Base-by-base conservation (phyloP, 371 early-diverging fungal species). In the Apophysomyces elegans region DNA sequence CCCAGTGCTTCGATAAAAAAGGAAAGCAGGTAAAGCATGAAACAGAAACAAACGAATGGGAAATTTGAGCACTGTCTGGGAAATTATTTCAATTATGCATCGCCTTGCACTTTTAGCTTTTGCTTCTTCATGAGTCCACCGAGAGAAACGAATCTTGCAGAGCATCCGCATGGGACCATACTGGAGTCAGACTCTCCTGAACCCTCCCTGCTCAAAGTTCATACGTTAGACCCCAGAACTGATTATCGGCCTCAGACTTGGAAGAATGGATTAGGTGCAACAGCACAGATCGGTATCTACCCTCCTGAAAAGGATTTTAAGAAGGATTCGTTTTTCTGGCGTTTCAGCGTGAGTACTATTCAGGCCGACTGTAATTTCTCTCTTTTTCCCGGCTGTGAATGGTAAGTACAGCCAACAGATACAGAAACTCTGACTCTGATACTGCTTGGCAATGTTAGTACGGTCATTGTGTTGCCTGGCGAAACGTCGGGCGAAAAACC, bases 211-310 rank as follows among this genome's bases (percentile, higher is more conserved):
- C 56, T 73, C 1, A 65, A 68, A 54, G 63, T 66, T 3, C 16
- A 47, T 38, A 38, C 47, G 5, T 62, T 77, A 13, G 58, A 64
- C n/a, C 66, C 68, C 56, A 66, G 57, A 41, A 59, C 35, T 6
- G 74, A 76, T 56, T 76, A 76, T 54, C 37, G 39, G 4, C 41
- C 62, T 37, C 71, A 71, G 69, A 46, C 73, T 16, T 88, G 88
- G 88, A 88, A 87, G 67, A 88, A 88, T 68, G 89, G 89, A 0
- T 67, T 85, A 13, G 89, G 89, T 14, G 74, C 57, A 56, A 88
- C 88, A 2, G 56, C 66, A 8, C 81, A 88, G 67, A 85, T 88
- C 16, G 80, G 80, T 14, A 86, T 88, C 37, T 70, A 77, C 62
- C 89, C 89, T 18, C 68, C 75, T 6, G 63, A 63, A 21, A 67